A percentile compares a stretch with the other conserved stretches of the same genome.
Conservation (phyloP, 306 rosid species). For the Luffa aegyptiaca region DNA sequence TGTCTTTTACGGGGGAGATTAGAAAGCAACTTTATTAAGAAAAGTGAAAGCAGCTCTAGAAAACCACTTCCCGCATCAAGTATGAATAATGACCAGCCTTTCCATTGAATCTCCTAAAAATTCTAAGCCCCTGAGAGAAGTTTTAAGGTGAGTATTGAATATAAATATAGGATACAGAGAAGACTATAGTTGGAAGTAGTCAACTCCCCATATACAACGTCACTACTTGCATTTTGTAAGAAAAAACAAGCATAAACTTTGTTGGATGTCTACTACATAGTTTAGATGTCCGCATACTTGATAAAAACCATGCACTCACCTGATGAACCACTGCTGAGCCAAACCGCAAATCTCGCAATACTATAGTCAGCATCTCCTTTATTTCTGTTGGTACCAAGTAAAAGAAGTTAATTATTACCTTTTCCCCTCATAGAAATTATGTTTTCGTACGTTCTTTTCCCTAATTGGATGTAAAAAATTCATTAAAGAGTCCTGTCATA, state of each 20-base stretch:
- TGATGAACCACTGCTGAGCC: conserved; percentile 95
- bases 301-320: conserved; percentile 29
- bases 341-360: conserved; percentile 61
- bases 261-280: not conserved
- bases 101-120: not conserved
- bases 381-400: conserved; percentile 50
- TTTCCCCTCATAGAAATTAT: not conserved
- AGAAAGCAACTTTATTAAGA: not conserved
- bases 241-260: not conserved
- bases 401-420: conserved; percentile 1
- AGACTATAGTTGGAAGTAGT: not conserved
- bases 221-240: not conserved
- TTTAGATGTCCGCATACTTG: not conserved
- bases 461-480: not conserved
- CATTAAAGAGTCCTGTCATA: not conserved
- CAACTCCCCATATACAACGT: not conserved
- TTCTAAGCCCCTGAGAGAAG: not conserved
- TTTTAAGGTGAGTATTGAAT: not conserved
- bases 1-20: not conserved
- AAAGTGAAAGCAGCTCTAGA: not conserved
- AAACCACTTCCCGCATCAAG: not conserved
- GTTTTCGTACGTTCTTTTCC: not conserved
- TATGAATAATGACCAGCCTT: not conserved
- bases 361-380: conserved; percentile 67
- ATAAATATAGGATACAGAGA: not conserved